Percentiles rank a stretch among this genome's conserved stretches.
Evolutionary conservation across 164 flowering plant species (phyloP).

Genomic region (Berberis vulgaris): DNA sequence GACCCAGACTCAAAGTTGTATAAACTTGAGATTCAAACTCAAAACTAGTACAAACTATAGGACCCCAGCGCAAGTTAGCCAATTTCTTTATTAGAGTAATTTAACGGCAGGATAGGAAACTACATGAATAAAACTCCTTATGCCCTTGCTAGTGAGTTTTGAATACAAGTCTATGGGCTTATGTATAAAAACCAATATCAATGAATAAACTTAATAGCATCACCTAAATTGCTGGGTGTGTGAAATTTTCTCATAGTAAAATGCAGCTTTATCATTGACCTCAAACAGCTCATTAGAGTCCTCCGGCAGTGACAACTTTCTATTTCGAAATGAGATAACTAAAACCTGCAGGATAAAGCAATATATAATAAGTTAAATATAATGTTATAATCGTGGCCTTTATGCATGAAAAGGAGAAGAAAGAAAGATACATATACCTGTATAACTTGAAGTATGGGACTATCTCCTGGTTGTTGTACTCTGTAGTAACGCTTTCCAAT

Average conservation of each 20-base stretch:
- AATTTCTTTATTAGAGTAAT: too few relatives aligned
- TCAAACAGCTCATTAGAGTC: neutral
- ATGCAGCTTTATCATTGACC: neutral
- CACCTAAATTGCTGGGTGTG: neutral
- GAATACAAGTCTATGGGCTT: too few relatives aligned
- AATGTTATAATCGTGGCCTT: neutral
- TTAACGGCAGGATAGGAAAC: too few relatives aligned
- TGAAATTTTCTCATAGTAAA: neutral
- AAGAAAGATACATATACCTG: neutral
- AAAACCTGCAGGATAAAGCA: neutral
- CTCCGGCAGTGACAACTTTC: neutral
- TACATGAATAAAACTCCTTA: too few relatives aligned
- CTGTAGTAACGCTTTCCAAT: neutral
- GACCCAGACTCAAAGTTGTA: too few relatives aligned
- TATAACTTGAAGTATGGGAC: neutral
- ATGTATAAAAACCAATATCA: too few relatives aligned
- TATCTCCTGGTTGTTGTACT: neutral
- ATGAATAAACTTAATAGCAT: too few relatives aligned
- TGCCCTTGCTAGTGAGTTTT: too few relatives aligned
- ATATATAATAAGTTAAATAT: neutral
- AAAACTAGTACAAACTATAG: too few relatives aligned
- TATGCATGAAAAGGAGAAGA: neutral
- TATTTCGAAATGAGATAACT: neutral
- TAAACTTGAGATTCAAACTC: too few relatives aligned
- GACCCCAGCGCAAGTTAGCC: too few relatives aligned